phyloP scores from a whole-genome alignment of 1,139 yeast genomes.

The Saccharomyces pastorianus region DNA sequence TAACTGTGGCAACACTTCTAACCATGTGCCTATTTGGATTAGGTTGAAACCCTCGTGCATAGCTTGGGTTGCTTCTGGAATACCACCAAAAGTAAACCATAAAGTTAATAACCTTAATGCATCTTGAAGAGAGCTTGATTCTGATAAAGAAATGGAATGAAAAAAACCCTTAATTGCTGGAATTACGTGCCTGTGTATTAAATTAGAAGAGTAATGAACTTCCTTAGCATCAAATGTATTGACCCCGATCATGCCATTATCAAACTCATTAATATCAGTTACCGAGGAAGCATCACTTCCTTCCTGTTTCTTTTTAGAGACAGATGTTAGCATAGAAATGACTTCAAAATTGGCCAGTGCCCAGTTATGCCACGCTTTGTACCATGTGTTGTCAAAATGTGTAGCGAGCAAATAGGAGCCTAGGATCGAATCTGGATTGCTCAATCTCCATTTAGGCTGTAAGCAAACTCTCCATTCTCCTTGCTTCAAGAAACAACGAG shows the following conservation, averaged over 20 bases:
- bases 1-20: conserved; percentile 90
- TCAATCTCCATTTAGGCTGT: conserved; percentile 68
- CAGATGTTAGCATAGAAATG: conserved; percentile 56
- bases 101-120: conserved; percentile 80
- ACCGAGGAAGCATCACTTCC: conserved; percentile 14
- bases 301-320: conserved; percentile 25
- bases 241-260: conserved; percentile 19
- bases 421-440: conserved; percentile 60
- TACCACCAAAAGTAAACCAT: conserved; percentile 95
- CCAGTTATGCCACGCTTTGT: conserved; percentile 99
- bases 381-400: conserved; percentile 88
- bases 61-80: conserved; percentile 83
- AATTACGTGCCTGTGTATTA: conserved; percentile 77
- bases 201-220: conserved; percentile 43
- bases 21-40: conserved; percentile 89
- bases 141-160: conserved; percentile 84
- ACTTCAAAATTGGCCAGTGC: conserved; percentile 96
- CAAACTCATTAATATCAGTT: conserved; percentile 1
- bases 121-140: conserved; percentile 84
- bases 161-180: conserved; percentile 95
- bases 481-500: conserved; percentile 91
- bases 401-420: conserved; percentile 92
- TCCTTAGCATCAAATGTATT: conserved; percentile 18
- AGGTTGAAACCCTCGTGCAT: conserved; percentile 85
- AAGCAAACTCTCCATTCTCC: conserved; percentile 96